Evolutionary conservation across 2,329 filamentous ascomycete genomes (phyloP), one percentile per base, ranked within the genome.

Genomic region (Arthrobotrys sphaeroides): DNA sequence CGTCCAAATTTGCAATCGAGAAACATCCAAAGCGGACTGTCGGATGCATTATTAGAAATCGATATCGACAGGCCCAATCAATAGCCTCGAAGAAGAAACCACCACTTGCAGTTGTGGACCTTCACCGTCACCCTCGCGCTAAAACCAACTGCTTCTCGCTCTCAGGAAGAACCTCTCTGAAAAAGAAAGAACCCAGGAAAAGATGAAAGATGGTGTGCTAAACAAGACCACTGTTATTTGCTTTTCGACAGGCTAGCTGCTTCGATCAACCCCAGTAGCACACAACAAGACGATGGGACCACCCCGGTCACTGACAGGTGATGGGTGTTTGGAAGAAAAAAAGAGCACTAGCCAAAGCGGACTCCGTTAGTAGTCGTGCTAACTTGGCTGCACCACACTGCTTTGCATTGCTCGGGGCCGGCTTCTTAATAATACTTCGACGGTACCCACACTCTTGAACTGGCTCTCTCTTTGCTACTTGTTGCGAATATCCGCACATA

Each of bases 21-120:
- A 59, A 42, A 59, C 18, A 59, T 18, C 33, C 53, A 24, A 40
- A 42, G 53, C 33, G 20, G 38, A 13, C 26, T 62, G 40, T 40
- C 38, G 70, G 61, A 64, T 45, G 62, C 62, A 74, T 68, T 67
- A 68, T 74, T 74, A 74, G 70, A 74, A 74, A 61, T 62, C 70
- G 62, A 74, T 75, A 62, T 43, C 57, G 31, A 43, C 38, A 68
- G 47, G 59, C 45, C 67, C 67, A 72, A 72, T 72, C 67, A 72
- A 36, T 49, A 40, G 18, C 36, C 49, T 26, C 59, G 28, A 67
- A 60, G 62, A 74, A 74, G 40, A 68, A 62, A 62, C 53, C 26
- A 57, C 55, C 57, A 69, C 64, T 69, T 68, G 72, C 72, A 69
- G 72, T 68, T 75, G 72, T 75, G 72, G 57, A 69, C 64, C 70